Evolutionary conservation across 192 early-diverging fungal genomes (phyloP), one percentile per base, ranked within the genome.

Genomic region (Spizellomyces punctatus): DNA sequence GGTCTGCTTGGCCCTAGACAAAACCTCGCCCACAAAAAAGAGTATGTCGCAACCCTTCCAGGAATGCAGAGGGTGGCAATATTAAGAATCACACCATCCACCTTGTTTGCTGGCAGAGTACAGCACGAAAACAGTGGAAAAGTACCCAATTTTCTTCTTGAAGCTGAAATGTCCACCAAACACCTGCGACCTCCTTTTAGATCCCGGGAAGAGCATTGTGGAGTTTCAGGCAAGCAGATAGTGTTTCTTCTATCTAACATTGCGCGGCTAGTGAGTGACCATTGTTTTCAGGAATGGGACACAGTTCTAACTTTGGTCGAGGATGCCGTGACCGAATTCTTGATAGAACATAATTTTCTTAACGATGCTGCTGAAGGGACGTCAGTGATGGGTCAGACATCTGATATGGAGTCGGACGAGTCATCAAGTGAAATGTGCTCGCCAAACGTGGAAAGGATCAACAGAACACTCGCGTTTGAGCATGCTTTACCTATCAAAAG

Each of bases 121-220:
- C 27, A 36, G 27, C 27, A 36, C 27, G 27, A 36, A 36, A 36
- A 36, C 27, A 36, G 3, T 36, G 27, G 27, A 83, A 47, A 60
- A 79, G 42, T 61, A 83, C 67, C 88, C 86, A 5, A 72, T 90
- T 12, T 90, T 81, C 60, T 63, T 90, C 16, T 66, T 90, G 8
- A 74, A 79, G 52, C 17, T 90, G 27, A 73, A 52, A 14, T 87
- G 86, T 54, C 81, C 81, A 0, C 36, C 77, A 16, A 74, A 55
- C 12, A 64, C 76, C 44, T 86, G 76, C 56, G 86, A 89, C 63
- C 68, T 88, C 6, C 82, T 81, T 17, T 64, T 82, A 19, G 88
- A 89, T 75, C 81, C 88, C 5, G 44, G 76, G 5, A 88, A 89
- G 59, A 80, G 70, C 42, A 80, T 75, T 5, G 81, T 88, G 14